Conservation (phyloP, 352 stramenopile species). For the Globisporangium ultimum region DNA sequence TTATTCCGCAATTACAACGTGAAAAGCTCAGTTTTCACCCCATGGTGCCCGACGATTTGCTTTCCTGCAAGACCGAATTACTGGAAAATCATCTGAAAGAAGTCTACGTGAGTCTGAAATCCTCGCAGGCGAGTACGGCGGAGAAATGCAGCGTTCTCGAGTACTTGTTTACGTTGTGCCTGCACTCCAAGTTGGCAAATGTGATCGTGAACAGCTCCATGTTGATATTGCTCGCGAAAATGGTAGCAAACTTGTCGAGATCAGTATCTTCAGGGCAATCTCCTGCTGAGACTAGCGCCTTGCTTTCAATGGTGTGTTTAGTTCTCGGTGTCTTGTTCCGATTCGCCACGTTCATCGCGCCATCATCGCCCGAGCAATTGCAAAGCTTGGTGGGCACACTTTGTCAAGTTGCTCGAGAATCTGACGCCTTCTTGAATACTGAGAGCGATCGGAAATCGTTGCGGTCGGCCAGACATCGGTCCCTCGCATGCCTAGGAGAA, state of each 20-base stretch:
- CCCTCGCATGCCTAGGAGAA: constrained; percentile 62
- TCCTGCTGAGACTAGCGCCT: background rate
- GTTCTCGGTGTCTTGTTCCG: constrained; percentile 67
- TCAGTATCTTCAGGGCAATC: background rate
- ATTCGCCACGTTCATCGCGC: constrained; percentile 67
- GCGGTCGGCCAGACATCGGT: background rate
- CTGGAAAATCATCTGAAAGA: constrained; percentile 74
- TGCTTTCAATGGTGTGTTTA: constrained; percentile 45
- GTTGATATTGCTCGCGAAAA: constrained; percentile 52
- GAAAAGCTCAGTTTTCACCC: constrained; percentile 38
- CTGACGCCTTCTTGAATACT: background rate
- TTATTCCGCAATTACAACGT: constrained; percentile 19
- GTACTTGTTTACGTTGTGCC: constrained; percentile 59
- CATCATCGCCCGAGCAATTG: constrained; percentile 56
- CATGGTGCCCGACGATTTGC: constrained; percentile 32
- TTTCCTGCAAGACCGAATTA: constrained; percentile 39
- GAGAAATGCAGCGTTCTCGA: constrained; percentile 50
- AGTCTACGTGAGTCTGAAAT: constrained; percentile 69
- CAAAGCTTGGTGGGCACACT: constrained; percentile 41
- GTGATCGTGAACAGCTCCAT: constrained; percentile 85
- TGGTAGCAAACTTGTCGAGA: constrained; percentile 23
- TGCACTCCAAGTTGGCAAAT: constrained; percentile 57
- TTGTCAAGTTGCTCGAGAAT: constrained; percentile 14
- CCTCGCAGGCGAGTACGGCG: constrained; percentile 8
- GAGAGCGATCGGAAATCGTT: constrained; percentile 4